Evolutionary conservation across 179 eudicot species (phyloP).

Genomic region (Dionaea muscipula): DNA sequence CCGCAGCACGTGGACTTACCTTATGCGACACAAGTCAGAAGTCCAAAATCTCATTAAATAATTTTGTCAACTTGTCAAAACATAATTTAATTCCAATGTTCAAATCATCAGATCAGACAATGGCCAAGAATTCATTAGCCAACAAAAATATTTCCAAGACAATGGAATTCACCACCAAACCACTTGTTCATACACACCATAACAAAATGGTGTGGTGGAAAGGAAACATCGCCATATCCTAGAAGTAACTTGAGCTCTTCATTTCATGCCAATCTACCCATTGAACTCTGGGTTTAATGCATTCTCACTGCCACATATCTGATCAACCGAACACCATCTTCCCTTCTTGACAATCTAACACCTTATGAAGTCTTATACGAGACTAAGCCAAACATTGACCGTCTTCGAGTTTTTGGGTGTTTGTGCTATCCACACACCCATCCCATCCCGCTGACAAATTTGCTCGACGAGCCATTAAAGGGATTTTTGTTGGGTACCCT

Average conservation of each 20-base stretch:
- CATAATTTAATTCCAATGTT: not conserved
- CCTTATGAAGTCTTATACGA: not conserved
- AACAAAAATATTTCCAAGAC: not conserved
- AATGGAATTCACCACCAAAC: not conserved
- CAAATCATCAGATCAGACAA: not conserved
- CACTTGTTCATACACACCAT: not conserved
- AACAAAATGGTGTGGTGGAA: not conserved
- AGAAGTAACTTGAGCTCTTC: not conserved
- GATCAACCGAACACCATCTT: not conserved
- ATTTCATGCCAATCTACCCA: not conserved
- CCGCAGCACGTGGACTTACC: too few species aligned
- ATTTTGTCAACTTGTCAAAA: not conserved
- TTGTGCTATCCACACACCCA: not conserved
- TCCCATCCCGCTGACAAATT: not conserved
- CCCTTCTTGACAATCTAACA: not conserved
- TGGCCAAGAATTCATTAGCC: not conserved
- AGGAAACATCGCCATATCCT: not conserved
- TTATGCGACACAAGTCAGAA: not conserved
- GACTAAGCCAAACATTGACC: not conserved
- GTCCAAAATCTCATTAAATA: not conserved
- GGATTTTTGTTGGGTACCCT: not conserved
- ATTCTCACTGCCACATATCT: not conserved
- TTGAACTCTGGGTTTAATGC: not conserved
- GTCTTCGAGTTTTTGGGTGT: not conserved
- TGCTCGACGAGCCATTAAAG: not conserved